These are phyloP conservation scores for Epichloe aotearoae DNA, from an alignment of 2,329 filamentous ascomycete genomes.

Conservation along the genomic window DNA sequence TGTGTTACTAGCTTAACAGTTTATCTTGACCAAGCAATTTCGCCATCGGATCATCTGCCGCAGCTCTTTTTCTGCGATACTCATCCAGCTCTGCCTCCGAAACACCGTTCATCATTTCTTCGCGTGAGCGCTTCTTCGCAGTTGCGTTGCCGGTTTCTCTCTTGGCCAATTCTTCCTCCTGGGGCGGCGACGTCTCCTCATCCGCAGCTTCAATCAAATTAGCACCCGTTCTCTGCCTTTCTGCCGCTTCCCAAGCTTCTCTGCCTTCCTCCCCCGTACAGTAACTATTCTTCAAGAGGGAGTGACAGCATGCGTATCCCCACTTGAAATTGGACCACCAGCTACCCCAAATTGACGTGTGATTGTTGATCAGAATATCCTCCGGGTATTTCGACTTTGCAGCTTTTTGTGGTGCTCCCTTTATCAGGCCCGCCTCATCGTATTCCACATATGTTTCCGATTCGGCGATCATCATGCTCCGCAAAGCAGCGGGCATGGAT, in stretches of 20 bases:
- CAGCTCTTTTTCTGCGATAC: conserved; percentile 63
- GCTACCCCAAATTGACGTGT: conserved; percentile 85
- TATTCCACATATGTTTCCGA: conserved; percentile 89
- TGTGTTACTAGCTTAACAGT: conserved; percentile 26
- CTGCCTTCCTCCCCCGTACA: conserved; percentile 83
- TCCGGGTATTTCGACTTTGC: conserved; percentile 88
- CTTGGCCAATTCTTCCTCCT: conserved; percentile 15
- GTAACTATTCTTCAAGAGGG: conserved; percentile 88
- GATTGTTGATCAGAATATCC: conserved; percentile 79
- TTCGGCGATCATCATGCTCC: conserved; percentile 57
- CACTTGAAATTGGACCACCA: conserved; percentile 96
- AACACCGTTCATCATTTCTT: conserved; percentile 66
- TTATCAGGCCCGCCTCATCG: conserved; percentile 78
- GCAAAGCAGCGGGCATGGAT: conserved; percentile 45
- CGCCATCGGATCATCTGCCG: conserved; percentile 77
- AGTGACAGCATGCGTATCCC: conserved; percentile 95
- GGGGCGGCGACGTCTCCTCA: conserved; percentile 11
- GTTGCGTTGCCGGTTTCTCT: conserved; percentile 18
- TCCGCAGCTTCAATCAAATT: conserved; percentile 25
- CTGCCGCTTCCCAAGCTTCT: conserved; percentile 63
- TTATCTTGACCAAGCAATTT: conserved; percentile 64
- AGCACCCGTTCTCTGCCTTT: conserved; percentile 41
- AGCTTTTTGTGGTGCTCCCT: conserved; percentile 64
- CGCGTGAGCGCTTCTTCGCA: conserved; percentile 58
- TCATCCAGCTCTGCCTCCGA: conserved; percentile 77